Percentiles rank a stretch among this genome's conserved stretches.
phyloP scores from a whole-genome alignment of 169 alveolate genomes.

The Eimeria falciformis region DNA sequence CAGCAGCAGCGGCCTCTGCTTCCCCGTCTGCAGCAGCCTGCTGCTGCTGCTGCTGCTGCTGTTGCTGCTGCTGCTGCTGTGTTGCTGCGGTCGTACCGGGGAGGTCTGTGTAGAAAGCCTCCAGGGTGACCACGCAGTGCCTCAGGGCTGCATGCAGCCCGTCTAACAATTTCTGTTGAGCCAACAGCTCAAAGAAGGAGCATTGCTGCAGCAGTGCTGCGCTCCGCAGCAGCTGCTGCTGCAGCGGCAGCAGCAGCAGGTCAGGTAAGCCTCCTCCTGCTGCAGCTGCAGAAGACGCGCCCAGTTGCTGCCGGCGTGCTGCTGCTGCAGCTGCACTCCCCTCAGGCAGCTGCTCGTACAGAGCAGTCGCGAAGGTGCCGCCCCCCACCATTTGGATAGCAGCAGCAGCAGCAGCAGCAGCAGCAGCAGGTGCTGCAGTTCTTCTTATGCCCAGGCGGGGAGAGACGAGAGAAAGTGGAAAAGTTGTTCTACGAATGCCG shows the following conservation, averaged over 20 bases:
- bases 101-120: not conserved
- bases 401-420: conserved; percentile 32
- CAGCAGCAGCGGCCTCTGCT: not conserved
- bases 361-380: conserved; percentile 44
- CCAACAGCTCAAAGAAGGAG: conserved; percentile 74
- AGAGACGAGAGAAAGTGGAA: conserved; percentile 29
- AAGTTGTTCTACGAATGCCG: conserved; percentile 47
- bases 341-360: conserved; percentile 36
- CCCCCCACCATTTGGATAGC: not conserved
- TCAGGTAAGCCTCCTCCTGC: not conserved
- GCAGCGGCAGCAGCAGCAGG: conserved; percentile 17
- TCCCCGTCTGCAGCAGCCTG: conserved; percentile 15
- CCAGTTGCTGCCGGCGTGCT: not conserved
- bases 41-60: conserved; percentile 1
- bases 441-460: not conserved
- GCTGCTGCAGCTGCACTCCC: conserved; percentile 16
- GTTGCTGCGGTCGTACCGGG: not conserved
- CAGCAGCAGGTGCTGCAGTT: conserved; percentile 51
- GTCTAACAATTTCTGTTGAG: conserved; percentile 75
- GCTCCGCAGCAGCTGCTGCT: conserved; percentile 27
- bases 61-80: no score
- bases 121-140: conserved; percentile 47
- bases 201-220: conserved; percentile 68
- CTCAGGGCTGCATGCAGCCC: conserved; percentile 65
- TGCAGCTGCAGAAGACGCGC: not conserved